Base-by-base conservation (phyloP, 192 early-diverging fungal species). In the Coemansia pectinata region DNA sequence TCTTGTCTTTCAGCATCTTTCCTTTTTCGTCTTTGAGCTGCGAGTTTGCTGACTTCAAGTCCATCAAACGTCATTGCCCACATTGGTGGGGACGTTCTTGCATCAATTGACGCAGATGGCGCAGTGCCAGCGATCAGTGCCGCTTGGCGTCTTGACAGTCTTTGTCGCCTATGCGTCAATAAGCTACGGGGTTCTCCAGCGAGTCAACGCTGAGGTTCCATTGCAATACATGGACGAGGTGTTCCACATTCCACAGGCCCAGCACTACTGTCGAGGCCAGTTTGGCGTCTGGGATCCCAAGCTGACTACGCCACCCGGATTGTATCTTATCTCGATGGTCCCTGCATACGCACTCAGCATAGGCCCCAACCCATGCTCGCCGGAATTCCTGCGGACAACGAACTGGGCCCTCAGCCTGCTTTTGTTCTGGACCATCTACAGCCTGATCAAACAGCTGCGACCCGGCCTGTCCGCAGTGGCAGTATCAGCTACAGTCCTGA, bases 261-360 rank as follows among this genome's bases (percentile, higher is more conserved):
- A 95, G 71, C 83, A 69, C 21, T 98, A 96, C 85, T 95, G 94
- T 67, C 21, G 59, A 3, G 90, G 90, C 19, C 74, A 87, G 47
- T 98, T 85, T 70, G 62, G 42, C 44, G 77, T 70, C 27, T 98
- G 93, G 91, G 91, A 98, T 71, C 90, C 91, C n/a, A 99, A 96
- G 72, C 74, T 99, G 27, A 99, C 97, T 0, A 99, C 97, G n/a
- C 97, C 96, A 41, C 96, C 97, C 21, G 97, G 96, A 12, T 86
- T 97, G 86, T 99, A 92, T 74, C 69, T 88, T 23, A 23, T 73
- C 34, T 79, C 82, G 33, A 53, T 74, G 17, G 40, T 69, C 33
- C 23, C 67, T 21, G n/a, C 62, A 29, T 41, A 8, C n/a, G 1
- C 2, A 1, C 19, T 39, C 27, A 5, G n/a, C 64, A 34, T 15